Base-by-base conservation (phyloP, 139 green algal species). In the Coelastrella sp. region DNA sequence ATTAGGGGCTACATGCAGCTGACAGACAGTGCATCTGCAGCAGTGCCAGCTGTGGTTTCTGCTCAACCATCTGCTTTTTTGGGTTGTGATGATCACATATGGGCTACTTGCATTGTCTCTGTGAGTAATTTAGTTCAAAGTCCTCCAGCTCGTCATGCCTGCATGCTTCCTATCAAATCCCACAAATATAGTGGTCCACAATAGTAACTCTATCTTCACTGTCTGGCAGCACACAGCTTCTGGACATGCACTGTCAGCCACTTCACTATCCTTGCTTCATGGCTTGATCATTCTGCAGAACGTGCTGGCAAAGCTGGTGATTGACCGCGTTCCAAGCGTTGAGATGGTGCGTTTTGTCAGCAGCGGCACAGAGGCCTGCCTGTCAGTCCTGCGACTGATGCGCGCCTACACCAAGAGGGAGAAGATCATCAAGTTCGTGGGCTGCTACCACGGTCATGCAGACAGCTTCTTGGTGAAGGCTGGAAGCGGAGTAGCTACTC, bases 311-410 rank as follows among this genome's bases (percentile, higher is more conserved):
- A 97, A 99, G 95, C 95, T 97, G 93, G 98, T 99, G 17, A 99
- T 99, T 91, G 98, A 98, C 17, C 94, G 96, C 82, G 98, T 99
- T 82, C 98, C 98, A 22, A 97, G 87, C 57, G 96, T 99, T 63
- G 98, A 99, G 96, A 99, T 99, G 98, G 98, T 99, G 63, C 97
- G 98, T 80, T 99, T 99, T 87, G 96, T 98, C 61, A 98, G 97
- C 93, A 98, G 95, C 10, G 98, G 98, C 90, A 99, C 98, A 19
- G 98, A 99, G 95, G 98, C 98, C 12, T 99, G 98, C 95, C 93
- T 99, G n/a, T 98, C 96, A 24, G 99, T 97, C 87, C 96, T 99
- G 79, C 96, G 98, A 89, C 95, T 99, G 73, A 99, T 99, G 97
- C 97, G 98, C 85, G 98, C 98, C 57, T 99, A 97, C 97, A 99